A percentile compares a stretch with the other conserved stretches of the same genome.
Conservation (phyloP, 2,329 filamentous ascomycete species). For the Xylogone sp. region DNA sequence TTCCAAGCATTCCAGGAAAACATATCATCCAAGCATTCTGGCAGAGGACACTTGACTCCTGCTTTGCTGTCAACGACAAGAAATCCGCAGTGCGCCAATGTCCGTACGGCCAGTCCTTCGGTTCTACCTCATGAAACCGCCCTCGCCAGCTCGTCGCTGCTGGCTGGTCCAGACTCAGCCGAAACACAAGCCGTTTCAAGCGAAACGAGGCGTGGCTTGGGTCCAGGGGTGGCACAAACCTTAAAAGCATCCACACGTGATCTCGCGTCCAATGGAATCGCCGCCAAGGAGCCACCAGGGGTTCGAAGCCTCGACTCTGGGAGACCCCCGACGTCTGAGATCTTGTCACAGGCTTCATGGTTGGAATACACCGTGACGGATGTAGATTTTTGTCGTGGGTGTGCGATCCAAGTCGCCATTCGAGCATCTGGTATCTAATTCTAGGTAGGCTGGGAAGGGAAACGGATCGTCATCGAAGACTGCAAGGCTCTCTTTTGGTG, state of each 20-base stretch:
- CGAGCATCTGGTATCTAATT: slow-evolving; percentile 12
- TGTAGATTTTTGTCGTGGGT: slow-evolving; percentile 9
- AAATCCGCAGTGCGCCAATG: not conserved
- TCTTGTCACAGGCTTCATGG: slow-evolving; percentile 16
- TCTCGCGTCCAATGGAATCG: slow-evolving; percentile 1
- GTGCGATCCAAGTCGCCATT: not conserved
- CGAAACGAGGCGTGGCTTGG: slow-evolving; percentile 9
- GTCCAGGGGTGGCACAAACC: not conserved
- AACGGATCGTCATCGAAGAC: slow-evolving; percentile 3
- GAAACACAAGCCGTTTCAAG: slow-evolving; percentile 14
- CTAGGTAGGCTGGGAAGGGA: not conserved
- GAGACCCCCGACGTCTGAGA: slow-evolving; percentile 18
- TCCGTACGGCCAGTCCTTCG: not conserved
- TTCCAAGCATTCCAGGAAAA: too few species aligned
- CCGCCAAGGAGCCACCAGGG: slow-evolving; percentile 10
- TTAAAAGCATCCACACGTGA: not conserved
- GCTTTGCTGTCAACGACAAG: not conserved
- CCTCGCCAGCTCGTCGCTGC: not conserved
- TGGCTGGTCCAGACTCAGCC: not conserved
- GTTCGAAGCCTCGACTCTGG: slow-evolving; percentile 5
- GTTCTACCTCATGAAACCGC: not conserved
- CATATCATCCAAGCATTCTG: not conserved
- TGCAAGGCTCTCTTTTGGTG: not conserved
- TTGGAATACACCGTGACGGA: slow-evolving; percentile 4
- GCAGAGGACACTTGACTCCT: not conserved